Conservation (phyloP, 768 basidiomycete species). For the Termitomyces sp. region DNA sequence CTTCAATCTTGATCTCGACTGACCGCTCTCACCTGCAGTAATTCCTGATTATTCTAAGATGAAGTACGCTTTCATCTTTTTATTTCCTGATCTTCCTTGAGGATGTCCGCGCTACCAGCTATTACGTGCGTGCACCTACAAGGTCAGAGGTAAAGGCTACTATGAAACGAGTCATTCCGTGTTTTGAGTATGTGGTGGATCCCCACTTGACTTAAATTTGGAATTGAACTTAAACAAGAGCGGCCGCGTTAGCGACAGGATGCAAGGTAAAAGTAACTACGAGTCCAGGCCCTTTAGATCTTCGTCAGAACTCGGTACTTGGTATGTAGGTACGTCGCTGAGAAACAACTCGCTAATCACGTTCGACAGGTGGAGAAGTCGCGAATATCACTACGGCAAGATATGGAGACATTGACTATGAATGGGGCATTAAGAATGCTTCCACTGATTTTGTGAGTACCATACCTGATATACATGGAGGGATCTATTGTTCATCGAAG, state of each 20-base stretch:
- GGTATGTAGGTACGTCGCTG: constrained; percentile 28
- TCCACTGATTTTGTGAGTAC: constrained; percentile 80
- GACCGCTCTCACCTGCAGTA: constrained; percentile 38
- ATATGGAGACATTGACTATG: constrained; percentile 60
- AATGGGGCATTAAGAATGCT: constrained; percentile 65
- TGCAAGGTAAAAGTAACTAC: constrained; percentile 18
- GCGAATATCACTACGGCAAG: constrained; percentile 58
- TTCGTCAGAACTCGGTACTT: constrained; percentile 35
- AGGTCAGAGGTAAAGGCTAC: constrained; percentile 57
- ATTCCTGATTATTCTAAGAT: constrained; percentile 81
- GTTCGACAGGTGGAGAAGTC: constrained; percentile 57
- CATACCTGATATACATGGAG: not conserved
- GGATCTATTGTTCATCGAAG: not conserved
- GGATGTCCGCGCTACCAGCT: constrained; percentile 33
- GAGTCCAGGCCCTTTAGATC: constrained; percentile 14
- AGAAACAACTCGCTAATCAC: not conserved
- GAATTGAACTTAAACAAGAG: constrained; percentile 12
- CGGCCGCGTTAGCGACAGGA: constrained; percentile 21
- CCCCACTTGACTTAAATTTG: not conserved
- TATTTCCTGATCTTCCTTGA: not conserved
- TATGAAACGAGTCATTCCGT: constrained; percentile 59
- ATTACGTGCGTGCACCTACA: constrained; percentile 70
- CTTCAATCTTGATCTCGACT: not conserved
- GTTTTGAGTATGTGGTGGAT: constrained; percentile 32
- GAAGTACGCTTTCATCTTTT: constrained; percentile 36